Percentiles rank a stretch among this genome's conserved stretches.
Conservation (phyloP, 1,139 yeast species). For the Kodamaea alishanica region DNA sequence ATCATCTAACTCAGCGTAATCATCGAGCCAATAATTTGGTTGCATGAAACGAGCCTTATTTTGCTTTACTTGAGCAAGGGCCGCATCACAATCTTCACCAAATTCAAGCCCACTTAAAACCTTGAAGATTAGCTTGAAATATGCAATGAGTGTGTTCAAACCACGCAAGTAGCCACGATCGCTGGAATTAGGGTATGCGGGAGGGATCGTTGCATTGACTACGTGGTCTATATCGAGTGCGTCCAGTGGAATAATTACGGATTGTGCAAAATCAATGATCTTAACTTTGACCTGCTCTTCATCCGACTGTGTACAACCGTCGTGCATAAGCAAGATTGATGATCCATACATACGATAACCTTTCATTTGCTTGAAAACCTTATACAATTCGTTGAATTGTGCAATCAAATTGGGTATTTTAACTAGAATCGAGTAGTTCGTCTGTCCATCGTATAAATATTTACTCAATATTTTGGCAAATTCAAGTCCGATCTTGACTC, state of each 20-base stretch:
- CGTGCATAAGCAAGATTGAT: constrained; percentile 83
- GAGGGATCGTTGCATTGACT: constrained; percentile 46
- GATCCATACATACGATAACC: constrained; percentile 95
- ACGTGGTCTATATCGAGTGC: constrained; percentile 12
- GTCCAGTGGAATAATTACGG: constrained; percentile 68
- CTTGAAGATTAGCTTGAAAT: constrained; percentile 55
- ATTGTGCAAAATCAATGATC: constrained; percentile 93
- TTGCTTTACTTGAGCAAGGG: constrained; percentile 22
- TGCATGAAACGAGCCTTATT: constrained; percentile 22
- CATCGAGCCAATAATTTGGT: constrained; percentile 48
- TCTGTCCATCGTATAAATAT: constrained; percentile 73
- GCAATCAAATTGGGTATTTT: constrained; percentile 66
- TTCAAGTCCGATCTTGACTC: constrained; percentile 67
- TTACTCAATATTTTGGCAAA: constrained; percentile 71
- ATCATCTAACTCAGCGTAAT: constrained; percentile 37
- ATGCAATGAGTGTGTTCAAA: constrained; percentile 57
- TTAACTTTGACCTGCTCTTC: constrained; percentile 49
- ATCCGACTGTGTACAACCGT: constrained; percentile 42
- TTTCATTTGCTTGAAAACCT: constrained; percentile 50
- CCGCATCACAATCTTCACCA: constrained; percentile 15
- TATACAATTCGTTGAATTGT: constrained; percentile 56
- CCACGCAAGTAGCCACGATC: constrained; percentile 90
- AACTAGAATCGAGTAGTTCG: constrained; percentile 54
- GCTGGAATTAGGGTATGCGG: constrained; percentile 56
- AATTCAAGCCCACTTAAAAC: constrained; percentile 35